Base-by-base conservation (phyloP, 2,329 filamentous ascomycete species). In the Colletotrichum agaves region DNA sequence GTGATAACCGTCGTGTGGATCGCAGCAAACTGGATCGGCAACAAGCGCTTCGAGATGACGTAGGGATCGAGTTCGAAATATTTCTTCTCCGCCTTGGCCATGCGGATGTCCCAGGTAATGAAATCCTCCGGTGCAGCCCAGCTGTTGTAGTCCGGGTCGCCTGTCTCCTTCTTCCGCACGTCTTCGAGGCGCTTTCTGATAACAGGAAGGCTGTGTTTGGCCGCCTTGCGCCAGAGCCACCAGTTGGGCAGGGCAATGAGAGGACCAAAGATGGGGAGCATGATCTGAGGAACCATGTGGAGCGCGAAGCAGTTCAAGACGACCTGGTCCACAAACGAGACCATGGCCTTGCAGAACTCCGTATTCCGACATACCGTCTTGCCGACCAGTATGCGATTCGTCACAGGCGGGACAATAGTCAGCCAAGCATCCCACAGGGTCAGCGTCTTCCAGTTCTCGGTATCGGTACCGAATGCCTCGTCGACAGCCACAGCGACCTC, bases 1-100 rank as follows among this genome's bases (percentile, higher is more conserved):
- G 86, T 87, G 12, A 88, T 71, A 6, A 83, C 80, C 0, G 87
- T 88, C 2, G 87, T 89, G 74, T 89, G 86, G 27, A 88, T 87
- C 17, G 85, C 83, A 3, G 86, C 87, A 67, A 89, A 88, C 72
- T 88, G 84, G 47, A 89, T 77, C 0, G 86, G 84, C 39, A 89
- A 76, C 5, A 89, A 74, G 13, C 84, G 79, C 68, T 84, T 81
- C 2, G 85, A 83, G 15, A 89, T 81, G 46, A 80, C 79, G 3
- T 77, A 72, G 0, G 86, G 80, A 23, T 83, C 75, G 21, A 86
- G 78, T 63, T 88, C 85, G 8, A 73, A 72, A 0, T 61, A 3
- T 4, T 77, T 77, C 5, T 77, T 78, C 60, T 88, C 85, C 0
- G 77, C 76, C 37, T 75, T 75, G 15, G 87, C 86, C 23, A 83